phyloP scores from a whole-genome alignment of 805 yeast species.

The Wickerhamomyces alni region DNA sequence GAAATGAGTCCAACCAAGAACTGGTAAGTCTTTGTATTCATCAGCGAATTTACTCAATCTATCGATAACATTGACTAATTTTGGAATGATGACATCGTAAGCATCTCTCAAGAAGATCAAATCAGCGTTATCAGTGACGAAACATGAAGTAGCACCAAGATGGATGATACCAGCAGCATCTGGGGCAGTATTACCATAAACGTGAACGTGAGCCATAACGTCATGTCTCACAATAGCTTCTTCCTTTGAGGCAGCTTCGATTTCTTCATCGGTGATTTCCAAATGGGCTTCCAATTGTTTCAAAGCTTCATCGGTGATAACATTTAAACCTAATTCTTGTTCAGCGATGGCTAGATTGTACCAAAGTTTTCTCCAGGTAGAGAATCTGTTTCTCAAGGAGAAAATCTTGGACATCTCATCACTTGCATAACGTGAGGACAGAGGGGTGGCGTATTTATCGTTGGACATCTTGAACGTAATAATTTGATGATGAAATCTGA shows the following conservation, averaged over 20 bases:
- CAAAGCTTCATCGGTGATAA: conserved; percentile 87
- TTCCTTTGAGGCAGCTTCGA: conserved; percentile 80
- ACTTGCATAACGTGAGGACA: conserved; percentile 95
- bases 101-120: conserved; percentile 95
- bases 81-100: conserved; percentile 86
- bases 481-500: not conserved
- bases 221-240: conserved; percentile 98
- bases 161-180: conserved; percentile 97
- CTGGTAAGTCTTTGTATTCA: conserved; percentile 91
- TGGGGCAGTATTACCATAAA: conserved; percentile 88
- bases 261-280: conserved; percentile 87
- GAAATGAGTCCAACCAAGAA: conserved; percentile 98
- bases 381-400: conserved; percentile 88
- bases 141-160: conserved; percentile 97
- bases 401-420: conserved; percentile 94
- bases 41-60: conserved; percentile 84
- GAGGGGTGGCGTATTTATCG: conserved; percentile 87
- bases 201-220: conserved; percentile 99
- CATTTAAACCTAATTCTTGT: conserved; percentile 77
- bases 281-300: conserved; percentile 76
- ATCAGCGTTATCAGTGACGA: conserved; percentile 96
- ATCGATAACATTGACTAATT: conserved; percentile 92
- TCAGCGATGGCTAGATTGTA: conserved; percentile 93
- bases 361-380: conserved; percentile 99
- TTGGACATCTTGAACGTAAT: conserved; percentile 17